Evolutionary conservation across 306 rosid species (phyloP), one percentile per base, ranked within the genome.

Genomic region (Nissolia schottii): DNA sequence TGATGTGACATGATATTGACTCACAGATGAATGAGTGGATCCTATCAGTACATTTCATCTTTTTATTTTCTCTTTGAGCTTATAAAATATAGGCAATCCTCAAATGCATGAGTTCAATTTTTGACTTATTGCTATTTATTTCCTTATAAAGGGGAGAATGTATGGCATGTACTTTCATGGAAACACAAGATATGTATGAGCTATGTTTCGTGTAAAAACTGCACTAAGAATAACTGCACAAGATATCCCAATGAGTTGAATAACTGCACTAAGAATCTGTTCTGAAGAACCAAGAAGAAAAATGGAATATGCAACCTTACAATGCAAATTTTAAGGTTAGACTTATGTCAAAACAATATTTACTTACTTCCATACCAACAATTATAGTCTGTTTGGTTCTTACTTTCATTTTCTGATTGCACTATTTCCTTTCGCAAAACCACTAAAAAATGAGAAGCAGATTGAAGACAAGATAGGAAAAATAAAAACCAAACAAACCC

Each of bases 171-270:
- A 58, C 28, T 54, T 32, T 66, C 16, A 55, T 19, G 53, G 67
- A 25, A 23, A 40, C 65, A 74, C 28, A 79, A 7, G 2, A 50
- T 12, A 23, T 67, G 80, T 24, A 51, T 74, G 83, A 74, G 22
- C 62, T 3, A 53, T 55, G 37, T 80, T 80, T 53, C 69, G 68
- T 61, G 55, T 7, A 25, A 54, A 51, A 54, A n/a, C n/a, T n/a
- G n/a, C n/a, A n/a, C n/a, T 35, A 41, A 32, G 15, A 28, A 40
- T 5, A 74, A 62, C n/a, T n/a, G n/a, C n/a, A n/a, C n/a, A 38
- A 53, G 18, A 29, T 74, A 20, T 40, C 38, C 61, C 20, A 60
- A 3, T 38, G 20, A n/a, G 64, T 35, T 67, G 16, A 59, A 22
- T 53, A 16, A 62, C 60, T 53, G 1, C 57, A 55, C 27, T 71